phyloP scores from a whole-genome alignment of 1,284 basidiomycete genomes.

The Marasmius tenuissimus region DNA sequence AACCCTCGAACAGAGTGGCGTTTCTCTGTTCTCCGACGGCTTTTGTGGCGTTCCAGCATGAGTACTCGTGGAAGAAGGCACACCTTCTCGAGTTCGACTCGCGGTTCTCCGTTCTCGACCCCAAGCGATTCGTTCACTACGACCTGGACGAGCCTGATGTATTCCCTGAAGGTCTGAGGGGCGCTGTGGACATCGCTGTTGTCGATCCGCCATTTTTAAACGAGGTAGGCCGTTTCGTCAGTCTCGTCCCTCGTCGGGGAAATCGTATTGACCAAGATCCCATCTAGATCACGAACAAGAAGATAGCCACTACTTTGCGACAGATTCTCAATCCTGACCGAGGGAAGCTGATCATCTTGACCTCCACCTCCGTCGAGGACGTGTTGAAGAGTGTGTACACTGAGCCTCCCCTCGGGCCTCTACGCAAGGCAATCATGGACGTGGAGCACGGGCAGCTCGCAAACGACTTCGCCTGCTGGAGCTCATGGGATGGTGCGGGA shows the following conservation, averaged over 20 bases:
- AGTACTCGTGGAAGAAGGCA: constrained; percentile 29
- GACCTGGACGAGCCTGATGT: constrained; percentile 40
- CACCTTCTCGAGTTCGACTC: constrained; percentile 40
- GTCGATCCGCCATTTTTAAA: constrained; percentile 45
- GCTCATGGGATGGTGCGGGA: constrained; percentile 40
- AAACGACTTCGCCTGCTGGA: constrained; percentile 44
- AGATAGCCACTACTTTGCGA: constrained; percentile 32
- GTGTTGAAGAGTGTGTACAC: constrained; percentile 33
- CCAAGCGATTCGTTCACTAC: constrained; percentile 37
- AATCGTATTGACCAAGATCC: not conserved
- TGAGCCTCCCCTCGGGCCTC: constrained; percentile 33
- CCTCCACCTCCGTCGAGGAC: constrained; percentile 35
- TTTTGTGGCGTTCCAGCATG: constrained; percentile 44
- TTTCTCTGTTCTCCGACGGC: constrained; percentile 45
- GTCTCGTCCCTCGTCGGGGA: not conserved
- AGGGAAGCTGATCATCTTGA: constrained; percentile 39
- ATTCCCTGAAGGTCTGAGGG: constrained; percentile 30
- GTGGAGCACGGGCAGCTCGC: constrained; percentile 35
- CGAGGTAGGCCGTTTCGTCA: constrained; percentile 28
- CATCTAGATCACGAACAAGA: constrained; percentile 35
- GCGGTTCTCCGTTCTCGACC: constrained; percentile 37
- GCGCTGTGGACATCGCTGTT: constrained; percentile 35
- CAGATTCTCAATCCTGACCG: constrained; percentile 35
- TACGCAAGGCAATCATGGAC: constrained; percentile 30
- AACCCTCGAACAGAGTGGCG: constrained; percentile 32